Conservation (phyloP, 768 basidiomycete genomes). For the Tephrocybe sp. region DNA sequence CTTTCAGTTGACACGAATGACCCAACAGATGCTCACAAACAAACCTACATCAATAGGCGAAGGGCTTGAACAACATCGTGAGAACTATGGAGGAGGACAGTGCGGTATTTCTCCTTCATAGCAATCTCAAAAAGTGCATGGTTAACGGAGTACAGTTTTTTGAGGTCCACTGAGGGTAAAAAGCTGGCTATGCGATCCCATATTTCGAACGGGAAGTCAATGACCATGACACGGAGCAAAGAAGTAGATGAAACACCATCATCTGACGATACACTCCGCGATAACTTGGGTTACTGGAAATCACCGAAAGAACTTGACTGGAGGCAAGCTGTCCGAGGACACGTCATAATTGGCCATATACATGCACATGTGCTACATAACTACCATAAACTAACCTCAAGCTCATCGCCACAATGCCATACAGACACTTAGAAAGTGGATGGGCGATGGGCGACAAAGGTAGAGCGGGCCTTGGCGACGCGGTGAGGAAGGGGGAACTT, state of each 20-base stretch:
- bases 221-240: neutral
- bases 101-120: slow-evolving; percentile 20
- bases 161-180: neutral
- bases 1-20: neutral
- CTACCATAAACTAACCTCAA: slow-evolving; percentile 9
- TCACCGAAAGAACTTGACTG: slow-evolving; percentile 10
- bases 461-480: slow-evolving; percentile 71
- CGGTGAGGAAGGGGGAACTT: slow-evolving; percentile 98
- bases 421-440: slow-evolving; percentile 58
- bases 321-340: slow-evolving; percentile 14
- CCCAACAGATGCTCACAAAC: neutral
- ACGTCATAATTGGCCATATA: slow-evolving; percentile 18
- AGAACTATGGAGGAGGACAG: neutral
- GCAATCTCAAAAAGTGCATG: slow-evolving; percentile 15
- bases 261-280: slow-evolving; percentile 12
- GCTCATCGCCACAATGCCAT: neutral
- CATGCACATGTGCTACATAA: slow-evolving; percentile 18
- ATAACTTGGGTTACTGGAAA: neutral
- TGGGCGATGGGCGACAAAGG: slow-evolving; percentile 78
- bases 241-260: neutral
- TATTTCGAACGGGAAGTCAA: slow-evolving; percentile 4
- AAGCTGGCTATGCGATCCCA: slow-evolving; percentile 8
- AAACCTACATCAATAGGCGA: neutral
- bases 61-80: neutral
- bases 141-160: slow-evolving; percentile 6